phyloP scores from a whole-genome alignment of 2,329 filamentous ascomycete genomes.

The Pseudogymnoascus sp. region DNA sequence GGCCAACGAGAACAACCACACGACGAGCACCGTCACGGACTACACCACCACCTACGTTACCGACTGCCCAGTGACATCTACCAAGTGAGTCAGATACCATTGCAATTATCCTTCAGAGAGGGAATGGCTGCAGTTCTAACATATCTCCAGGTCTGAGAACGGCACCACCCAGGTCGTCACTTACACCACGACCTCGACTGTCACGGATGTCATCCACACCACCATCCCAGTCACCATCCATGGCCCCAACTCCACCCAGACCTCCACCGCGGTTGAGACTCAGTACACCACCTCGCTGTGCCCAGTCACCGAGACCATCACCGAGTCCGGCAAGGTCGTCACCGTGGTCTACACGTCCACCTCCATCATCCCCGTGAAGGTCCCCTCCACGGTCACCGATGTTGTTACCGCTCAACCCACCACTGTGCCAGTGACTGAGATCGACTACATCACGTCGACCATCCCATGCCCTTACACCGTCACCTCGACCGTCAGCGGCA shows the following conservation, averaged over 20 bases:
- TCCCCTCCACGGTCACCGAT: constrained; percentile 10
- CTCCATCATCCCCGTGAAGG: constrained; percentile 17
- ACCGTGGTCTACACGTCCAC: constrained; percentile 22
- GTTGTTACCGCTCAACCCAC: not conserved
- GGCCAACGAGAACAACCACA: not conserved
- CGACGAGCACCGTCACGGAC: constrained; percentile 16
- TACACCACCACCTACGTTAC: constrained; percentile 19
- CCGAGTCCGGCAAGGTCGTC: constrained; percentile 35
- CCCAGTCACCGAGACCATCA: constrained; percentile 39
- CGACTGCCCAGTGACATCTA: constrained; percentile 21
- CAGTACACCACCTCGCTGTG: constrained; percentile 34
- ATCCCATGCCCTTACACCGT: constrained; percentile 8
- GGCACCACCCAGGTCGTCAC: constrained; percentile 22
- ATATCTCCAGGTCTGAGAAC: constrained; percentile 10
- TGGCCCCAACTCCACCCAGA: constrained; percentile 28
- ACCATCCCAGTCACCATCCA: constrained; percentile 12
- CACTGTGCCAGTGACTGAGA: constrained; percentile 10
- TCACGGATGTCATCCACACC: constrained; percentile 9
- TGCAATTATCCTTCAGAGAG: constrained; percentile 11
- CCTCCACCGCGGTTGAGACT: constrained; percentile 14
- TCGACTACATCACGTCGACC: constrained; percentile 15
- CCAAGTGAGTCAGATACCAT: constrained; percentile 12
- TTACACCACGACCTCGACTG: constrained; percentile 18
- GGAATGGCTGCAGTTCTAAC: not conserved
- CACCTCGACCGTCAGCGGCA: constrained; percentile 10